Conservation (phyloP, 257 asterid species). For the Gardenia jasminoides region DNA sequence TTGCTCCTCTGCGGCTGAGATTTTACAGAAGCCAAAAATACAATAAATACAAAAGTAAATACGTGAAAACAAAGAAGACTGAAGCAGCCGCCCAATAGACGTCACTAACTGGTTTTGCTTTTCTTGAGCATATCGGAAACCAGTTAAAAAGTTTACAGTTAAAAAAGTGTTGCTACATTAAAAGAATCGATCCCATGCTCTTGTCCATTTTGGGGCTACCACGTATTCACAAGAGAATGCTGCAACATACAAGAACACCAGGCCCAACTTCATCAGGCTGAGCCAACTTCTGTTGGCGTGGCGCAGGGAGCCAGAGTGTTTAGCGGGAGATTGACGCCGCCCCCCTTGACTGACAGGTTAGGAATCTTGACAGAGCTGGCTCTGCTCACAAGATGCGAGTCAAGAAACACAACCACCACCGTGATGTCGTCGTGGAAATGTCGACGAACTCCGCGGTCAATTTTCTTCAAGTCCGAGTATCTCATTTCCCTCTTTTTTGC, state of each 20-base stretch:
- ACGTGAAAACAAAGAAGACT: background rate
- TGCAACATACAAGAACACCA: slow-evolving; percentile 30
- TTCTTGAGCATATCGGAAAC: slow-evolving; percentile 36
- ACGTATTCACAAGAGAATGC: slow-evolving; percentile 37
- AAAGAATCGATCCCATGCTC: slow-evolving; percentile 45
- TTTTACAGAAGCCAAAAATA: background rate
- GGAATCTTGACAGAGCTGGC: slow-evolving; percentile 55
- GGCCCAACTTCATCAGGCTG: slow-evolving; percentile 33
- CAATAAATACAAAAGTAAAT: background rate
- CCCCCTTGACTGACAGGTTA: slow-evolving; percentile 65
- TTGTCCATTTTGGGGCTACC: slow-evolving; percentile 41
- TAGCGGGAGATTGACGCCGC: slow-evolving; percentile 48
- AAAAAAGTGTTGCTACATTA: slow-evolving; percentile 36
- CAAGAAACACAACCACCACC: slow-evolving; percentile 67
- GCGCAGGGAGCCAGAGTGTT: slow-evolving; percentile 53
- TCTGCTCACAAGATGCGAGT: slow-evolving; percentile 65
- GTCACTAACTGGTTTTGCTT: slow-evolving; percentile 23
- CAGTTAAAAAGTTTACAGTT: slow-evolving; percentile 35
- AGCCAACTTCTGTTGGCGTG: slow-evolving; percentile 30
- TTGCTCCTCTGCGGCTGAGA: background rate
- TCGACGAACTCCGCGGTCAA: slow-evolving; percentile 80
- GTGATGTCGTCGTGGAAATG: slow-evolving; percentile 94
- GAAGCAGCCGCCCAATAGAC: slow-evolving; percentile 20
- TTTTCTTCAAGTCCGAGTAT: slow-evolving; percentile 85
- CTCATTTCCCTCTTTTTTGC: slow-evolving; percentile 95